Evolutionary conservation across 805 yeast genomes (phyloP).

Genomic region (Candida corydali): DNA sequence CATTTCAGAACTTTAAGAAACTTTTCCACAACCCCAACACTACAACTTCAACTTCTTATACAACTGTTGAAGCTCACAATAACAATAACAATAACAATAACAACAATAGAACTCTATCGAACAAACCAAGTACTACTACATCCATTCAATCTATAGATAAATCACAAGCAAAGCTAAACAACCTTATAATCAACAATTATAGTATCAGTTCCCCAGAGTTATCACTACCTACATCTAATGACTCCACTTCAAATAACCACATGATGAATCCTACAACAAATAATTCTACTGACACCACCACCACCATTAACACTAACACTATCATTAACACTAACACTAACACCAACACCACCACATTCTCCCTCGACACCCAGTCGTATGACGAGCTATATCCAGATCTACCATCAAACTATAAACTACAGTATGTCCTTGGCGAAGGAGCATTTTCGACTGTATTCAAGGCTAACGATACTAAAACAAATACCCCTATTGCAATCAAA

Average conservation of each 20-base stretch:
- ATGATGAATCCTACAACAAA: too few relatives aligned
- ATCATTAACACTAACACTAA: neutral
- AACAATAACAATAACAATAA: neutral
- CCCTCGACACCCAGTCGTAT: neutral
- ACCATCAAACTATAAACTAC: constrained; percentile 27
- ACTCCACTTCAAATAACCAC: neutral
- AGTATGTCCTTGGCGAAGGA: constrained; percentile 64
- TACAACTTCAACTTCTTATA: constrained; percentile 6
- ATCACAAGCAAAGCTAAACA: neutral
- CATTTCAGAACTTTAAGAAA: constrained; percentile 9
- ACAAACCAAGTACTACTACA: constrained; percentile 1
- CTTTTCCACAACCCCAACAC: constrained; percentile 8
- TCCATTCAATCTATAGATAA: neutral
- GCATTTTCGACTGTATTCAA: constrained; percentile 85
- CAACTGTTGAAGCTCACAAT: constrained; percentile 6
- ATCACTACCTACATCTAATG: neutral
- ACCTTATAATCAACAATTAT: neutral
- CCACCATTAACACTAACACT: neutral
- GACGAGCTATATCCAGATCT: constrained; percentile 19
- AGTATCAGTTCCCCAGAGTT: neutral
- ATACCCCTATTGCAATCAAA: constrained; percentile 62
- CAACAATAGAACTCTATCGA: neutral
- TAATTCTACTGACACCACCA: neutral
- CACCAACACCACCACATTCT: neutral
- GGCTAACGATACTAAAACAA: constrained; percentile 43